A percentile compares a stretch with the other conserved stretches of the same genome.
phyloP scores from a whole-genome alignment of 2,329 filamentous ascomycete genomes.

The Sporothrix brasiliensis region DNA sequence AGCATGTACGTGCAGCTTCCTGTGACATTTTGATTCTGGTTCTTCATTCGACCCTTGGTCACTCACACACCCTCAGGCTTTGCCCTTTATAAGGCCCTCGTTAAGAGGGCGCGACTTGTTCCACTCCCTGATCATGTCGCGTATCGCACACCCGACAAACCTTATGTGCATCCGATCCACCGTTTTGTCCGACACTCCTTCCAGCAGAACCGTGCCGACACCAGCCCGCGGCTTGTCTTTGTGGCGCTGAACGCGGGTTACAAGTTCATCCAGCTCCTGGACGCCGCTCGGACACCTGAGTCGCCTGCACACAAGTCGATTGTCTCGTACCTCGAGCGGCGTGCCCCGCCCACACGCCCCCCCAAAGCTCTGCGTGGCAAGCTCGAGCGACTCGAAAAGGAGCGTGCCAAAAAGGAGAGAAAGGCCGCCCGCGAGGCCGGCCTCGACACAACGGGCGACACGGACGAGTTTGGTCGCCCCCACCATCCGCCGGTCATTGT shows the following conservation, averaged over 20 bases:
- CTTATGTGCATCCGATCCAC: slow-evolving; percentile 51
- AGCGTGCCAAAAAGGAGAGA: slow-evolving; percentile 12
- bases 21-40: too few relatives aligned
- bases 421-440: slow-evolving; percentile 1
- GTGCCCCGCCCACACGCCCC: slow-evolving; percentile 34
- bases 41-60: background rate
- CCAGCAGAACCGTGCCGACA: slow-evolving; percentile 59
- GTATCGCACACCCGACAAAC: slow-evolving; percentile 37
- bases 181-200: slow-evolving; percentile 66
- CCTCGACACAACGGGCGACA: slow-evolving; percentile 30
- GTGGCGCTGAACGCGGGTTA: slow-evolving; percentile 70
- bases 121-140: slow-evolving; percentile 55
- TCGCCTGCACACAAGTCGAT: slow-evolving; percentile 49
- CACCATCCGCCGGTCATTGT: slow-evolving; percentile 41
- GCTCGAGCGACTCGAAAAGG: background rate
- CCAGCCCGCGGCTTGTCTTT: slow-evolving; percentile 62
- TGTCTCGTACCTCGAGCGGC: slow-evolving; percentile 47
- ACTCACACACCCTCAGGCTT: slow-evolving; percentile 53
- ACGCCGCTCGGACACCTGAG: slow-evolving; percentile 45
- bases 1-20: slow-evolving; percentile 47
- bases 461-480: slow-evolving; percentile 34
- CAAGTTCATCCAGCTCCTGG: slow-evolving; percentile 43
- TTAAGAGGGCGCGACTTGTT: slow-evolving; percentile 59
- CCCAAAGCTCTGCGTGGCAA: background rate
- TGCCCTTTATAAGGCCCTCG: slow-evolving; percentile 71